These are phyloP conservation scores for Claviceps paspali DNA, from an alignment of 2,329 filamentous ascomycete species.

Conservation along the genomic window DNA sequence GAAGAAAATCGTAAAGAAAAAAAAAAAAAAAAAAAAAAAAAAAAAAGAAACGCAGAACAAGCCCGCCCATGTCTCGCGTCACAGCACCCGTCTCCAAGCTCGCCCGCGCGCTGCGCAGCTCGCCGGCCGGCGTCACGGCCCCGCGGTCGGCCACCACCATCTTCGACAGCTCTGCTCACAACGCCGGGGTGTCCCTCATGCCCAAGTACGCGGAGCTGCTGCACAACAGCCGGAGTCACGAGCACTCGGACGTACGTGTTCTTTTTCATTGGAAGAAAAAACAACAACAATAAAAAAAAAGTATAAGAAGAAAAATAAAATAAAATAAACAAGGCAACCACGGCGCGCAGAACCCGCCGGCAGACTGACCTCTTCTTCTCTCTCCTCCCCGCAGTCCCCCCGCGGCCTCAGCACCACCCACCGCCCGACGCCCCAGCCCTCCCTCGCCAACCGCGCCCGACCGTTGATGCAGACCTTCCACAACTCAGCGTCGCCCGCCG, in stretches of 20 bases:
- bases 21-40: too few species aligned
- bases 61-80: conserved; percentile 29
- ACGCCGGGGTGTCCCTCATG: conserved; percentile 24
- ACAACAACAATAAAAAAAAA: too few species aligned
- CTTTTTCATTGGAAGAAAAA: too few species aligned
- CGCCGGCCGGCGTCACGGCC: conserved; percentile 22
- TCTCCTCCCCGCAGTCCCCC: too few species aligned
- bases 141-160: conserved; percentile 16
- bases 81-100: conserved; percentile 34
- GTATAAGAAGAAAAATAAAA: too few species aligned
- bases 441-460: conserved; percentile 28
- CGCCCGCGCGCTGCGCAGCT: conserved; percentile 28
- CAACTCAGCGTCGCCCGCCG: conserved; percentile 31
- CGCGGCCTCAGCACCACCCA: conserved; percentile 31
- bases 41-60: too few species aligned
- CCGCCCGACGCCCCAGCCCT: conserved; percentile 29
- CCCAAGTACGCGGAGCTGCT: conserved; percentile 34
- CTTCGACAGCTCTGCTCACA: conserved; percentile 19
- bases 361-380: too few species aligned
- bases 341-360: too few species aligned
- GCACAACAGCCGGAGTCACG: conserved; percentile 19
- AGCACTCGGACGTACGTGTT: conserved; percentile 26
- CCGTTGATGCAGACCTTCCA: conserved; percentile 51
- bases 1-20: too few species aligned
- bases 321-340: too few species aligned